phyloP scores from a whole-genome alignment of 2,329 filamentous ascomycete species.

The Plenodomus biglobosus region DNA sequence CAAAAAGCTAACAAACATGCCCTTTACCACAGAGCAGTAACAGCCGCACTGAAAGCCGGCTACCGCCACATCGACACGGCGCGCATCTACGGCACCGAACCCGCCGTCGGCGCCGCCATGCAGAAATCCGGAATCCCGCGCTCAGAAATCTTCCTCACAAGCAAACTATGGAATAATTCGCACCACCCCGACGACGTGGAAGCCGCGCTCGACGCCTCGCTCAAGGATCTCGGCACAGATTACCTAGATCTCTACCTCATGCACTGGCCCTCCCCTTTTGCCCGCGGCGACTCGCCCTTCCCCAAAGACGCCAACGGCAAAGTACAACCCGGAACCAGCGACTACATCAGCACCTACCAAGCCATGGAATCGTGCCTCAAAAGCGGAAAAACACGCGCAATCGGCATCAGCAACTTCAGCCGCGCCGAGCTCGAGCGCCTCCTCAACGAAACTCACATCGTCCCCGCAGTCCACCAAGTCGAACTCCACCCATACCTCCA shows the following conservation, averaged over 20 bases:
- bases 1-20: constrained; percentile 1
- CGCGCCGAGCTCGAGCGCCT: constrained; percentile 53
- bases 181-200: constrained; percentile 69
- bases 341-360: constrained; percentile 37
- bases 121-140: constrained; percentile 36
- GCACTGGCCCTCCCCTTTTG: constrained; percentile 74
- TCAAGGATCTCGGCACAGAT: constrained; percentile 76
- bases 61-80: constrained; percentile 39
- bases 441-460: constrained; percentile 46
- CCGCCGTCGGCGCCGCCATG: constrained; percentile 30
- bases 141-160: constrained; percentile 55
- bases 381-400: constrained; percentile 35
- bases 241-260: constrained; percentile 90
- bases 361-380: constrained; percentile 47
- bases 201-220: constrained; percentile 70
- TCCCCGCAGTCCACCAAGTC: constrained; percentile 37
- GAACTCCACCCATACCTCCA: constrained; percentile 38
- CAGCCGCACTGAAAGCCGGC: constrained; percentile 31
- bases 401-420: constrained; percentile 41
- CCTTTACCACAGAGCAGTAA: too few species aligned
- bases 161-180: constrained; percentile 90
- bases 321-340: constrained; percentile 22
- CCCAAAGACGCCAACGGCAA: constrained; percentile 51
- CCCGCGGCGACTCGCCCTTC: constrained; percentile 67
- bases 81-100: constrained; percentile 30